Conservation (phyloP, 805 yeast genomes). For the Schwanniomyces vanrijiae region DNA sequence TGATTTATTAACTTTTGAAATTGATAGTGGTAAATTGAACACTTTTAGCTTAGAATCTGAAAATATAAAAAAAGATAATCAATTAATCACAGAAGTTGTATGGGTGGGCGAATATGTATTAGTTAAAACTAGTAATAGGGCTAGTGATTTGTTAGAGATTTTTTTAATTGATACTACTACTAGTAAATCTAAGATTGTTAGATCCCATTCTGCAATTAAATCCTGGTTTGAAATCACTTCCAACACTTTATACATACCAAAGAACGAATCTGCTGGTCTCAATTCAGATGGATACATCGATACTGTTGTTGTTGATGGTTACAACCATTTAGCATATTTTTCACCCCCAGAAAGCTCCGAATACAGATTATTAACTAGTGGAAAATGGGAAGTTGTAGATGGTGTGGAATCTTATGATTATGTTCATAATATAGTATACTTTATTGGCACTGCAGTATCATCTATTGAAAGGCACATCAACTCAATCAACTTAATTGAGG, state of each 20-base stretch:
- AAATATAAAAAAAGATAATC: conserved; percentile 29
- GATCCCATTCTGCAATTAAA: conserved; percentile 50
- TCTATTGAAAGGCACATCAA: conserved; percentile 85
- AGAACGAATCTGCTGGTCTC: conserved; percentile 32
- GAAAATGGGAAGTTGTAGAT: conserved; percentile 87
- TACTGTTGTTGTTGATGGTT: conserved; percentile 59
- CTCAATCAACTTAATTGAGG: conserved; percentile 53
- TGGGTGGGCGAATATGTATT: conserved; percentile 57
- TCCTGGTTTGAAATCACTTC: conserved; percentile 57
- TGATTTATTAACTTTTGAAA: conserved; percentile 43
- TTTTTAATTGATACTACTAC: conserved; percentile 39
- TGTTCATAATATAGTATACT: conserved; percentile 51
- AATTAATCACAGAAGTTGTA: conserved; percentile 57
- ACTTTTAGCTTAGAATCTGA: conserved; percentile 14
- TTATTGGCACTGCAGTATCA: conserved; percentile 70
- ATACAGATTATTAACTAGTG: conserved; percentile 58
- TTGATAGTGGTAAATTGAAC: conserved; percentile 20
- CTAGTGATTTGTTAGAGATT: conserved; percentile 55
- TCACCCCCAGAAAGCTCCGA: conserved; percentile 55
- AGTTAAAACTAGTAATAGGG: conserved; percentile 62
- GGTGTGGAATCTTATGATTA: conserved; percentile 60
- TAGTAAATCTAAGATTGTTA: conserved; percentile 32
- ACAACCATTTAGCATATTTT: conserved; percentile 80
- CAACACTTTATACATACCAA: conserved; percentile 35
- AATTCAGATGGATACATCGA: conserved; percentile 73